Evolutionary conservation across 768 basidiomycete species (phyloP).

Genomic region (Auriscalpium vulgare): DNA sequence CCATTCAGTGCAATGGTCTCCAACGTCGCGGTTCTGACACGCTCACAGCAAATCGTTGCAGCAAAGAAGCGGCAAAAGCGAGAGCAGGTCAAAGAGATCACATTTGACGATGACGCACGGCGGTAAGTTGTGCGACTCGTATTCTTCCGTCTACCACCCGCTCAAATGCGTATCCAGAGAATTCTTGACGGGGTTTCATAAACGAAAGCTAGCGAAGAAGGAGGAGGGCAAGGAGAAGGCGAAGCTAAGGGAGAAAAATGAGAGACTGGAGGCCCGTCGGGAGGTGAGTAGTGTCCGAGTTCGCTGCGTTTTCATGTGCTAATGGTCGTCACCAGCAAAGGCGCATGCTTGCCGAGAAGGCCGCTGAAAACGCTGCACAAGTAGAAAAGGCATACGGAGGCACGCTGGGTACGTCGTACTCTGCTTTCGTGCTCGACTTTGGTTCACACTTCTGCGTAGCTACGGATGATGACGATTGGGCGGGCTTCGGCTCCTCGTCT

Average conservation of each 20-base stretch:
- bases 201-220: slow-evolving; percentile 79
- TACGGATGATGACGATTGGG: slow-evolving; percentile 39
- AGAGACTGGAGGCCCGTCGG: slow-evolving; percentile 63
- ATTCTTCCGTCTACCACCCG: background rate
- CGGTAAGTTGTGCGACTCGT: slow-evolving; percentile 35
- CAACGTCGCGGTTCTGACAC: slow-evolving; percentile 52
- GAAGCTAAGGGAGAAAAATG: slow-evolving; percentile 67
- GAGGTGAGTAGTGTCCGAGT: slow-evolving; percentile 44
- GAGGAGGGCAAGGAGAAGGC: slow-evolving; percentile 72
- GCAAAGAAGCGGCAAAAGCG: slow-evolving; percentile 59
- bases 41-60: slow-evolving; percentile 52
- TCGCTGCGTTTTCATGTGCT: slow-evolving; percentile 11
- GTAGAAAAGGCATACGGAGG: slow-evolving; percentile 68
- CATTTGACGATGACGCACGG: slow-evolving; percentile 84
- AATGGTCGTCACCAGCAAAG: slow-evolving; percentile 50
- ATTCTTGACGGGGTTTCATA: slow-evolving; percentile 89
- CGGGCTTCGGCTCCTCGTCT: slow-evolving; percentile 30
- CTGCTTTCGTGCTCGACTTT: too few species aligned
- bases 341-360: slow-evolving; percentile 68
- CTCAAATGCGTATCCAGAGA: slow-evolving; percentile 40
- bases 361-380: slow-evolving; percentile 64
- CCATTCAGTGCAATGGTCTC: slow-evolving; percentile 23
- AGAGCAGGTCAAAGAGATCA: slow-evolving; percentile 66
- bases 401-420: slow-evolving; percentile 1
- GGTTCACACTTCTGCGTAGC: background rate